A percentile compares a stretch with the other conserved stretches of the same genome.
Evolutionary conservation across 352 stramenopile genomes (phyloP).

Genomic region (Globisporangium nunn): DNA sequence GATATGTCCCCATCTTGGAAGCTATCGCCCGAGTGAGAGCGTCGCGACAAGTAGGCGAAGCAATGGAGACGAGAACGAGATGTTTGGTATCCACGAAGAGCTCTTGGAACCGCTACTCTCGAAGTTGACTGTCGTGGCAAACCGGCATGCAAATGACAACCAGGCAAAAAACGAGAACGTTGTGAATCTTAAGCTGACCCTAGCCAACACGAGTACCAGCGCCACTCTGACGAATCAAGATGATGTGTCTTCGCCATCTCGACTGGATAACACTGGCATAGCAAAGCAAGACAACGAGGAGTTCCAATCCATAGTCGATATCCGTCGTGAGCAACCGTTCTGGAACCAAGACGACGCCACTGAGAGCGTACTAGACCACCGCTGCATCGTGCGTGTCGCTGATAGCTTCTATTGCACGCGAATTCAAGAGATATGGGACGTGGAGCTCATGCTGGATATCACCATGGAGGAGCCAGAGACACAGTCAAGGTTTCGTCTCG

Average conservation of each 20-base stretch:
- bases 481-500: slow-evolving; percentile 18
- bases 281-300: background rate
- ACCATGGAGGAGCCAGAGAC: slow-evolving; percentile 45
- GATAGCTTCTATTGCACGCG: slow-evolving; percentile 1
- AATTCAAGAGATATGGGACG: slow-evolving; percentile 55
- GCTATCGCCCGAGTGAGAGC: slow-evolving; percentile 47
- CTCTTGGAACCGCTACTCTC: slow-evolving; percentile 40
- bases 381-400: background rate
- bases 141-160: background rate
- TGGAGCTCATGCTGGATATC: slow-evolving; percentile 45
- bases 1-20: slow-evolving; percentile 30
- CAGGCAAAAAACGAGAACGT: background rate
- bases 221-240: background rate
- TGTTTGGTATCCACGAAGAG: slow-evolving; percentile 48
- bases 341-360: background rate
- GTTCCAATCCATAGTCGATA: background rate
- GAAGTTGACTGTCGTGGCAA: slow-evolving; percentile 15
- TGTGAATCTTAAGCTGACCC: background rate
- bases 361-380: background rate
- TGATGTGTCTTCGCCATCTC: background rate
- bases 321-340: background rate
- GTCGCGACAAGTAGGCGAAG: slow-evolving; percentile 1
- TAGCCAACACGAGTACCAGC: background rate
- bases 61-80: slow-evolving; percentile 14
- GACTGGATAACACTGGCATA: background rate